These are phyloP conservation scores for Nakazawaea pomicola DNA, from an alignment of 805 yeast species.

Conservation along the genomic window DNA sequence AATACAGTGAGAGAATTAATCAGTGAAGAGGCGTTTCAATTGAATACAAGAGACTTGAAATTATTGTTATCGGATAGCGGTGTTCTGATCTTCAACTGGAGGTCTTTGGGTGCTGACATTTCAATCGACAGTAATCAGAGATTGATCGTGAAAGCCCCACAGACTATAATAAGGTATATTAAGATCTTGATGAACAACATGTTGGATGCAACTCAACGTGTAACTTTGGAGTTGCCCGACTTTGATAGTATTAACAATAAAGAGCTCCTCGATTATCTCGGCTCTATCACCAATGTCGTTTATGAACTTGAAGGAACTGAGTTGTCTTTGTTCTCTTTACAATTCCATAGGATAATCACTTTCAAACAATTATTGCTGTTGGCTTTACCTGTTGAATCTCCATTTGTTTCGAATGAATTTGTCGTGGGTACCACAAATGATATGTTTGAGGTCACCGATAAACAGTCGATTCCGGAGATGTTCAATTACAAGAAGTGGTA, in stretches of 20 bases:
- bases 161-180: slow-evolving; percentile 24
- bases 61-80: slow-evolving; percentile 27
- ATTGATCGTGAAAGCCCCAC: slow-evolving; percentile 24
- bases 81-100: slow-evolving; percentile 27
- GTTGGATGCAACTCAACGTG: slow-evolving; percentile 21
- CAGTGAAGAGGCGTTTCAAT: slow-evolving; percentile 20
- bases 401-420: neutral
- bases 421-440: neutral
- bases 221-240: slow-evolving; percentile 18
- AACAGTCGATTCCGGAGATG: slow-evolving; percentile 2
- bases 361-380: slow-evolving; percentile 8
- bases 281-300: slow-evolving; percentile 17
- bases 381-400: neutral
- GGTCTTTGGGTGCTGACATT: slow-evolving; percentile 29
- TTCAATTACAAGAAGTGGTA: slow-evolving; percentile 9
- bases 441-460: neutral
- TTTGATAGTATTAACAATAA: neutral
- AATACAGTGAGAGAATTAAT: slow-evolving; percentile 16
- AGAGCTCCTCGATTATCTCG: neutral
- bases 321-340: slow-evolving; percentile 22
- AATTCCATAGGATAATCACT: neutral
- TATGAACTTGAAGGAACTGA: slow-evolving; percentile 24
- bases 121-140: slow-evolving; percentile 21
- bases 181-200: slow-evolving; percentile 28
- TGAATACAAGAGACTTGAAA: slow-evolving; percentile 26